These are phyloP conservation scores for Grosmannia clavigera DNA, from an alignment of 2,329 filamentous ascomycete genomes.

Conservation along the genomic window DNA sequence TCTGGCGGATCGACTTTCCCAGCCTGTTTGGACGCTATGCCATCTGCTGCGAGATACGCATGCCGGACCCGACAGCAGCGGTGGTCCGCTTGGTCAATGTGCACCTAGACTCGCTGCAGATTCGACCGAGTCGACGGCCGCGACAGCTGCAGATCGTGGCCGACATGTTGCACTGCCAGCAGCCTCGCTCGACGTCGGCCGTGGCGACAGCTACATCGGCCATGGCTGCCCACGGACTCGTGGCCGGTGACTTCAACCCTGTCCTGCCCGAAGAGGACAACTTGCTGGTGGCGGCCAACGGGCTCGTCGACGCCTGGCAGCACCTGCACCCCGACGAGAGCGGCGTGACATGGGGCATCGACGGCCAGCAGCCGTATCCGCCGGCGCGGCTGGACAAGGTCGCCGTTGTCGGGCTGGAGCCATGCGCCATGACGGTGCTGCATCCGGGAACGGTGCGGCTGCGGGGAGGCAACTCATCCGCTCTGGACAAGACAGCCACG, in stretches of 20 bases:
- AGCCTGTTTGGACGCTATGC: slow-evolving; percentile 21
- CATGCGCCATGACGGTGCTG: slow-evolving; percentile 9
- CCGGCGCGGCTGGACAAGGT: slow-evolving; percentile 25
- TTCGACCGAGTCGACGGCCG: slow-evolving; percentile 18
- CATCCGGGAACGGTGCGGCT: slow-evolving; percentile 6
- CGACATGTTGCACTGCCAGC: slow-evolving; percentile 12
- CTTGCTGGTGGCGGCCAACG: slow-evolving; percentile 18
- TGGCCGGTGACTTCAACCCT: slow-evolving; percentile 29
- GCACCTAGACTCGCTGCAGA: slow-evolving; percentile 23
- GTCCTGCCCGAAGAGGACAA: slow-evolving; percentile 21
- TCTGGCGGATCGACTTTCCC: slow-evolving; percentile 20
- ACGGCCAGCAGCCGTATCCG: slow-evolving; percentile 20
- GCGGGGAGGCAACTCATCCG: not conserved
- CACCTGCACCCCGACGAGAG: slow-evolving; percentile 15
- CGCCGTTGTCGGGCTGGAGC: slow-evolving; percentile 17
- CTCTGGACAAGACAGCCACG: not conserved
- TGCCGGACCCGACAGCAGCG: not conserved
- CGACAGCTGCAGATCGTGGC: slow-evolving; percentile 18
- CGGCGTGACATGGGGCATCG: slow-evolving; percentile 26
- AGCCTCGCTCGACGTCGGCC: not conserved
- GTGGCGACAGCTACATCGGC: slow-evolving; percentile 11
- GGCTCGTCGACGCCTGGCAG: slow-evolving; percentile 23
- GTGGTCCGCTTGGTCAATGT: slow-evolving; percentile 24
- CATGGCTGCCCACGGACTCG: slow-evolving; percentile 19
- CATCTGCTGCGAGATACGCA: slow-evolving; percentile 22